phyloP scores from a whole-genome alignment of 495 filamentous ascomycete species.

The Xylaria nigripes region DNA sequence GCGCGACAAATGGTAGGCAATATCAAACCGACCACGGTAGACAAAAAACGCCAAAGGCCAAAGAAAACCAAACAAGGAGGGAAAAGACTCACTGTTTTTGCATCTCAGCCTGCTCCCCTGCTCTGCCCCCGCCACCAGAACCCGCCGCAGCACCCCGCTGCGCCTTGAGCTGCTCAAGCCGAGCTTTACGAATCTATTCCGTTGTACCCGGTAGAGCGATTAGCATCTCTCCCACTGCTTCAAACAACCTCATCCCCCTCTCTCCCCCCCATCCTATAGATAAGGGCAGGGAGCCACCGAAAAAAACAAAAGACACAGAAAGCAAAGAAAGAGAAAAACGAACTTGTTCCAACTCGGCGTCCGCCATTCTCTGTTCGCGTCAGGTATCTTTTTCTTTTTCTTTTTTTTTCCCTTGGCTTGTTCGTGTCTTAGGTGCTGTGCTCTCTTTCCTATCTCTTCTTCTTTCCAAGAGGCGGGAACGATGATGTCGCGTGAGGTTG shows the following conservation, averaged over 20 bases:
- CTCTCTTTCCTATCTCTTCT: no score
- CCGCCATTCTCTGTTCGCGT: slow-evolving; percentile 48
- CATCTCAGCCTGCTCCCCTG: slow-evolving; percentile 47
- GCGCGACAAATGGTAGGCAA: neutral
- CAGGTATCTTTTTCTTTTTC: neutral
- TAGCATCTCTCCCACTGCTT: neutral
- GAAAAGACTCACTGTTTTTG: slow-evolving; percentile 50
- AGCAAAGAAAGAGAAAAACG: slow-evolving; percentile 4
- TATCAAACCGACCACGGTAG: neutral
- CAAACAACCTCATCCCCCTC: no score
- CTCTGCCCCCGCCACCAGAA: slow-evolving; percentile 40
- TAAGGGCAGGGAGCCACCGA: neutral
- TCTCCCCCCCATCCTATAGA: no score
- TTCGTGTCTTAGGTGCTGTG: no score
- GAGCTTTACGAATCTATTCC: slow-evolving; percentile 72
- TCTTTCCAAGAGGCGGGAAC: no score
- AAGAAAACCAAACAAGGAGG: neutral
- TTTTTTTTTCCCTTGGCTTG: neutral
- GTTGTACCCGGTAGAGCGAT: neutral
- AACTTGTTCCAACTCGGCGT: slow-evolving; percentile 78
- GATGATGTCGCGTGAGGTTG: neutral
- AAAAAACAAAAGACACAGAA: neutral
- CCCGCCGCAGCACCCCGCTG: slow-evolving; percentile 49
- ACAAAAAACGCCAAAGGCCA: neutral
- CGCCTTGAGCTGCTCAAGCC: slow-evolving; percentile 81